Evolutionary conservation across 352 stramenopile genomes (phyloP), one percentile per base, ranked within the genome.

Genomic region (Globisporangium cystogenes): DNA sequence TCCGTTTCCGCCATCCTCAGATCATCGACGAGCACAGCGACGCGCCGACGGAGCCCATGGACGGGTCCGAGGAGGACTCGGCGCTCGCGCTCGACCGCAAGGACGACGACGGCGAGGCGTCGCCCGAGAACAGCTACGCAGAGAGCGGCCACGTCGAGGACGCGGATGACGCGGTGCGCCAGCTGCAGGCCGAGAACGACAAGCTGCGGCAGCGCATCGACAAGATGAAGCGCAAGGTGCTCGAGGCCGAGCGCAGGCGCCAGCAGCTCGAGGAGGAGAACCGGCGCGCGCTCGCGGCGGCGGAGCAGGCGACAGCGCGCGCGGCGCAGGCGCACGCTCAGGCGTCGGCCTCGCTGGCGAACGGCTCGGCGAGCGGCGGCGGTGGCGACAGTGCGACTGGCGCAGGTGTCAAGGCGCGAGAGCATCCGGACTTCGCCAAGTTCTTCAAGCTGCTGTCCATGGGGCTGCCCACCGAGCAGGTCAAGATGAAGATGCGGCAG

Each of bases 401-500:
- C 52, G 18, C 35, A 20, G 74, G 75, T 40, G 62, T 89, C 2
- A 70, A 54, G 52, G 78, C 72, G 7, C 84, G 86, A 55, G 76
- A 92, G 8, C 76, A 93, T 44, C 82, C 80, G 1, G 78, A 88
- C 16, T 93, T 76, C 46, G 56, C 62, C 33, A 93, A 93, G 60
- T 95, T 78, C 39, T 95, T 95, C 60, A 95, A 90, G 62, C 55
- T 95, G 7, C 40, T 92, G 29, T 75, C 63, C 21, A 93, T 95
- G 82, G 84, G 84, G 7, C 41, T 95, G 20, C 84, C 81, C 48
- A 54, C 69, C 16, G 84, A 93, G 42, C 84, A 95, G 56, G 80
- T 93, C 5, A 90, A 93, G 59, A 72, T 92, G 72, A 93, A 93
- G 55, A 93, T 95, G 84, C 55, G 87, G 53, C 76, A 85, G 47